These are phyloP conservation scores for Cryptococcus floricola DNA, from an alignment of 1,284 basidiomycete species.

Conservation along the genomic window DNA sequence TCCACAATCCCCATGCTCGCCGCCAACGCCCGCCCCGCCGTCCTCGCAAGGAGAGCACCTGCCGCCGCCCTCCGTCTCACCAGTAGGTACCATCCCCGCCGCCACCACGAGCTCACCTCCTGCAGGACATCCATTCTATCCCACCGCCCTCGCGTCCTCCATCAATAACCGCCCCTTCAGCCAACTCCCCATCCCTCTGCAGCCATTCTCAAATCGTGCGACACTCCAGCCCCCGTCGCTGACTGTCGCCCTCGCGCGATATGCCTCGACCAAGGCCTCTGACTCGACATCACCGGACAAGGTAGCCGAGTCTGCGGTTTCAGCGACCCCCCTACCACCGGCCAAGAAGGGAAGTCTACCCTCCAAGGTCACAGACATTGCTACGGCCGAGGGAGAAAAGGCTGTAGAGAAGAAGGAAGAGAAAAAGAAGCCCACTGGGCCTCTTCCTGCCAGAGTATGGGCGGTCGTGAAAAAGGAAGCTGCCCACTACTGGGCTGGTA, in stretches of 20 bases:
- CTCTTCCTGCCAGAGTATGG: constrained; percentile 57
- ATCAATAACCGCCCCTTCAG: constrained; percentile 8
- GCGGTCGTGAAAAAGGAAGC: constrained; percentile 93
- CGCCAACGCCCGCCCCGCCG: not conserved
- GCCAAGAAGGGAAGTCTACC: constrained; percentile 19
- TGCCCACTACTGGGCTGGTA: constrained; percentile 94
- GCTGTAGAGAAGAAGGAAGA: constrained; percentile 69
- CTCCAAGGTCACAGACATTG: constrained; percentile 24
- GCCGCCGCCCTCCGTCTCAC: not conserved
- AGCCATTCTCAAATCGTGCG: constrained; percentile 8
- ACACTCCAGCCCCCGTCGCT: not conserved
- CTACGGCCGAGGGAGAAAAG: constrained; percentile 59
- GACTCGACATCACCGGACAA: no score
- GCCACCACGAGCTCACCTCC: not conserved
- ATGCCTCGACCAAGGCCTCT: constrained; percentile 25
- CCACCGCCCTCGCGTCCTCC: constrained; percentile 9
- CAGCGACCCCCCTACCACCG: constrained; percentile 28
- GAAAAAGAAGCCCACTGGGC: constrained; percentile 41
- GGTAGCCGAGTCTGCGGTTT: no score
- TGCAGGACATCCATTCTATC: constrained; percentile 8
- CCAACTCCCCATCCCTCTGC: constrained; percentile 14
- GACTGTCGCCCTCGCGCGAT: not conserved
- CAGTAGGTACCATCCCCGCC: not conserved
- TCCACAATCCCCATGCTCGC: not conserved
- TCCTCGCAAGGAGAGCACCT: not conserved